Conservation (phyloP, 108 stramenopile species). For the Nitzschia sp. region DNA sequence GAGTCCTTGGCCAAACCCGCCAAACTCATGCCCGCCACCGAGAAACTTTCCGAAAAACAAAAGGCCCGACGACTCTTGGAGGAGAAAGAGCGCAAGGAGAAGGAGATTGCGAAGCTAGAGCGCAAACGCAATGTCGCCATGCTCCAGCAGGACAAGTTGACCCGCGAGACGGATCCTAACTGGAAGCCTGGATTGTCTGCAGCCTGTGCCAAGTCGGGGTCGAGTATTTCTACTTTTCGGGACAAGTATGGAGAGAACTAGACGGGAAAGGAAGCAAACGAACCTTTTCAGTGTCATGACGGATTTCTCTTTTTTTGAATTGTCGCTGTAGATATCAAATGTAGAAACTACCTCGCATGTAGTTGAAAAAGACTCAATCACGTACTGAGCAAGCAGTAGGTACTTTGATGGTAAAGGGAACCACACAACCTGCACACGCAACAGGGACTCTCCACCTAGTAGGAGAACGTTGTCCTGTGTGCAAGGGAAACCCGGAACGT, state of each 20-base stretch:
- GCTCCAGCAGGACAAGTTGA: slow-evolving; percentile 62
- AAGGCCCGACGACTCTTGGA: slow-evolving; percentile 63
- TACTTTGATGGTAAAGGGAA: too few species aligned
- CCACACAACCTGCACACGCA: too few species aligned
- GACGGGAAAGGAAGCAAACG: background rate
- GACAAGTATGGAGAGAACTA: slow-evolving; percentile 68
- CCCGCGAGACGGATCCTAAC: slow-evolving; percentile 65
- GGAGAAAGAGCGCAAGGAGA: slow-evolving; percentile 49
- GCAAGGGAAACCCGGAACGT: too few species aligned
- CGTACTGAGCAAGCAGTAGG: too few species aligned
- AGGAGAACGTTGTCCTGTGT: too few species aligned
- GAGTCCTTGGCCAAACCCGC: background rate
- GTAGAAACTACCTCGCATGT: too few species aligned
- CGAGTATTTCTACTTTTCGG: slow-evolving; percentile 62
- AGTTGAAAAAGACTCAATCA: too few species aligned
- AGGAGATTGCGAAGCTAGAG: slow-evolving; percentile 43
- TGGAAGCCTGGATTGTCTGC: slow-evolving; percentile 63
- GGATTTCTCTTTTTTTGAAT: too few species aligned
- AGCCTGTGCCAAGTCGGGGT: slow-evolving; percentile 68
- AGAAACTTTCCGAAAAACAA: slow-evolving; percentile 68
- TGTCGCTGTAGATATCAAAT: too few species aligned
- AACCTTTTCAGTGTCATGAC: too few species aligned
- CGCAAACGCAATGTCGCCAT: slow-evolving; percentile 41
- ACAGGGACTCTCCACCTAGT: too few species aligned
- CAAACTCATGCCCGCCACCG: background rate